Base-by-base conservation (phyloP, 345 rosid genomes). In the Pugionium cornutum region DNA sequence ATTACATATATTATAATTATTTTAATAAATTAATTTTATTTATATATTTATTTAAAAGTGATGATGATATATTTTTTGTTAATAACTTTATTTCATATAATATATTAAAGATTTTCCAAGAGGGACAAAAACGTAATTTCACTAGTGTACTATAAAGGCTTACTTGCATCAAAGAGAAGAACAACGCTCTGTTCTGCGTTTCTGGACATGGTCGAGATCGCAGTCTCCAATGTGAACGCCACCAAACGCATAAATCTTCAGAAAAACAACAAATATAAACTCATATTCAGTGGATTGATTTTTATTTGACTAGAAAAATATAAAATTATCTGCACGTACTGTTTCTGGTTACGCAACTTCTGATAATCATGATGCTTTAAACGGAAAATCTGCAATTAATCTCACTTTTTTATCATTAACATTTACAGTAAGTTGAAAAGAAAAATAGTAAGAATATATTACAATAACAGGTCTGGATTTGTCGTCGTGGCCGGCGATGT, bases 121-220 rank as follows among this genome's bases (percentile, higher is more conserved):
- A 55, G 9, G 58, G 69, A 41, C 1, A 5, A 7, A 46, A 70
- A 29, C n/a, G 76, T 53, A 78, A 74, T 77, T 76, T 18, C 18
- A 18, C 18, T 40, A 81, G 54, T 61, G 53, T 86, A 82, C 87
- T 53, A 56, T 18, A 18, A 0, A 7, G 5, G 5, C 94, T 86
- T 76, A 92, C 99, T 87, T 55, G 92, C 97, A 53, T 94, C 97
- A 53, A 94, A 84, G 72, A 94, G 96, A 65, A 94, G 74, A 45
- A 88, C 95, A 59, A 94, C 68, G 70, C 48, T 64, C 45, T 87
- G 96, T 49, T 86, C 87, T 9, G 71, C 77, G 80, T 79, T 87
- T 81, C 68, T 94, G 11, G 91, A 64, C 99, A 90, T 88, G 66
- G 88, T 85, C 29, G 83, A 81, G 32, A 85, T 78, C 42, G 97